Evolutionary conservation across 2,329 filamentous ascomycete genomes (phyloP).

Genomic region (Thermothelomyces thermophilus): DNA sequence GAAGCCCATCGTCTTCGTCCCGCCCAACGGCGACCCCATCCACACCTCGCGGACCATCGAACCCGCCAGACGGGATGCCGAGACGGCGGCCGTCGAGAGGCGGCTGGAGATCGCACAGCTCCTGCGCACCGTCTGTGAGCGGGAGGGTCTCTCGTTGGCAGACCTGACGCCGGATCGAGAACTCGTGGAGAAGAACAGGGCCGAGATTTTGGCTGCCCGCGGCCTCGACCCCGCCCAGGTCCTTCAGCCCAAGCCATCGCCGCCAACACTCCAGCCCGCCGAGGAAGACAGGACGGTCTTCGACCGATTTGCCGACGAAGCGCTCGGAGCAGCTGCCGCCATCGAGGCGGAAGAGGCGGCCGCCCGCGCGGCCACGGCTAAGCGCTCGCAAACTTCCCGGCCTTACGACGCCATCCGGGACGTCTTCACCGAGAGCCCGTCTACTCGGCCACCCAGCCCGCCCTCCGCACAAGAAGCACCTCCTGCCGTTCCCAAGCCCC

Average conservation of each 20-base stretch:
- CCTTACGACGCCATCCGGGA: conserved; percentile 42
- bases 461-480: conserved; percentile 2
- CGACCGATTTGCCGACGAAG: conserved; percentile 17
- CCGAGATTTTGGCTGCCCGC: conserved; percentile 13
- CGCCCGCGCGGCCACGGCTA: conserved; percentile 15
- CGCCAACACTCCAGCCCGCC: conserved; percentile 2
- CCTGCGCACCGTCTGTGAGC: conserved; percentile 22
- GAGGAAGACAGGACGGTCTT: conserved; percentile 11
- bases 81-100: conserved; percentile 15
- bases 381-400: conserved; percentile 27
- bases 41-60: conserved; percentile 25
- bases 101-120: conserved; percentile 20
- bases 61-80: conserved; percentile 19
- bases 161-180: conserved; percentile 24
- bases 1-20: conserved; percentile 21
- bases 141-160: conserved; percentile 23
- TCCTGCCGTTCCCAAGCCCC: neutral
- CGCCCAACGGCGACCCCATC: conserved; percentile 19
- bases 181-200: conserved; percentile 18
- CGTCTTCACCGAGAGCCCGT: conserved; percentile 33
- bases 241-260: neutral
- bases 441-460: conserved; percentile 20
- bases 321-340: conserved; percentile 16
- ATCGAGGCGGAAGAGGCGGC: conserved; percentile 23
- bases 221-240: conserved; percentile 20